Evolutionary conservation across 257 asterid genomes (phyloP), one percentile per base, ranked within the genome.

Genomic region (Mentha longifolia): DNA sequence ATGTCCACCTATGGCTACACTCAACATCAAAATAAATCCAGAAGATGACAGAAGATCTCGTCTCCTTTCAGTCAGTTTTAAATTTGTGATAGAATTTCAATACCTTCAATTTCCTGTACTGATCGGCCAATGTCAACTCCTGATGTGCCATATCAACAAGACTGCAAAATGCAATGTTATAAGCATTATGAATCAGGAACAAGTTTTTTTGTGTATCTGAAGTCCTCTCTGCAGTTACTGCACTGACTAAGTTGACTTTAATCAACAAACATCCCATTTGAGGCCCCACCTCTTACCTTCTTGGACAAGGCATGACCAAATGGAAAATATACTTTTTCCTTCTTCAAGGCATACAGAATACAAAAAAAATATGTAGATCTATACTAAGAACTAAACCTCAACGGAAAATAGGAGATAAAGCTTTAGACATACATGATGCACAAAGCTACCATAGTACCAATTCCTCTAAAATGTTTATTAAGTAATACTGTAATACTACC

Each of bases 121-220:
- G 99, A 71, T 95, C 99, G 45, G 98, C 98, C 89, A 91, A 82
- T 58, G 96, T 89, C 74, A 95, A 78, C 82, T 95, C 99, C 87
- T 73, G 86, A 88, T 92, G 99, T 65, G 89, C 87, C 88, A 86
- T 81, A 84, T 92, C 97, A 80, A 94, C 81, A 79, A 95, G 78
- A 96, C 99, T 94, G 81, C 70, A 67, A 57, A 61, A 50, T 11
- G 70, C 65, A 78, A 74, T 9, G 51, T 57, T 74, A 67, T 35
- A 22, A 78, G 70, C 71, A 75, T 66, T 68, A 37, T 50, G 68
- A 76, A 57, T 70, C 68, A 66, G 52, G 72, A 76, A 75, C 68
- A 65, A 63, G 54, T 62, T 75, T 72, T 72, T 74, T 51, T 45
- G 37, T 19, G 1, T 28, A 47, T 15, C 67, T 25, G 68, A 65